phyloP scores from a whole-genome alignment of 2,329 filamentous ascomycete genomes.

The Verticillium nonalfalfae region DNA sequence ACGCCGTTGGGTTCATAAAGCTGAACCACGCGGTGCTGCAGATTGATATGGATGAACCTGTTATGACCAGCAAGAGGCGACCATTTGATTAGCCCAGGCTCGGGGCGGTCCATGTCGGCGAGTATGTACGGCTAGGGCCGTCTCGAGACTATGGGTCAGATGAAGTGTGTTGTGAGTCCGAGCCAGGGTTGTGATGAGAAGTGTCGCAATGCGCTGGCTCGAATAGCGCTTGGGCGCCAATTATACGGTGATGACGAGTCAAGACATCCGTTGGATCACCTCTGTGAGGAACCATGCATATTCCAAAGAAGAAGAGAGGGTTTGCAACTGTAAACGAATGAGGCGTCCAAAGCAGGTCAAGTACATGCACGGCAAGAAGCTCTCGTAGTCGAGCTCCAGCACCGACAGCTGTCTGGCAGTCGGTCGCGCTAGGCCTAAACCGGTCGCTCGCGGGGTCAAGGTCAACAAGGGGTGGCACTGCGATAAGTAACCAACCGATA shows the following conservation, averaged over 20 bases:
- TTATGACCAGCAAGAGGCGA: conserved; percentile 52
- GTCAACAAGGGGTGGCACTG: background rate
- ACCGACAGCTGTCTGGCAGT: conserved; percentile 3
- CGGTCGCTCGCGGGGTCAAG: background rate
- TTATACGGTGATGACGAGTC: background rate
- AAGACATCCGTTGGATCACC: background rate
- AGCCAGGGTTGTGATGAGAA: background rate
- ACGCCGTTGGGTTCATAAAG: conserved; percentile 57
- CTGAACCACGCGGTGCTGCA: conserved; percentile 57
- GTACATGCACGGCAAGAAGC: background rate
- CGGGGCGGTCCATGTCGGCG: conserved; percentile 48
- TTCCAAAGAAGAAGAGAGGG: background rate
- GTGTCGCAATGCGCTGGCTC: background rate
- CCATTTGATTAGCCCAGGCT: conserved; percentile 61
- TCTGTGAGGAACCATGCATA: background rate
- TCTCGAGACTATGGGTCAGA: background rate
- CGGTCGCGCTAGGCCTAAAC: conserved; percentile 6
- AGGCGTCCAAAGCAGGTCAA: background rate
- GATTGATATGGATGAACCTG: conserved; percentile 59
- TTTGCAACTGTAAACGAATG: background rate
- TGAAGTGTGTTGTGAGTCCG: background rate
- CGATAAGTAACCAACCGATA: background rate
- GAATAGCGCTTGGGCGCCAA: background rate
- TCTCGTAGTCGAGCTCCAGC: background rate
- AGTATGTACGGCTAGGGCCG: conserved; percentile 8